Base-by-base conservation (phyloP, 2,329 filamentous ascomycete genomes). In the Neofusicoccum sp. region DNA sequence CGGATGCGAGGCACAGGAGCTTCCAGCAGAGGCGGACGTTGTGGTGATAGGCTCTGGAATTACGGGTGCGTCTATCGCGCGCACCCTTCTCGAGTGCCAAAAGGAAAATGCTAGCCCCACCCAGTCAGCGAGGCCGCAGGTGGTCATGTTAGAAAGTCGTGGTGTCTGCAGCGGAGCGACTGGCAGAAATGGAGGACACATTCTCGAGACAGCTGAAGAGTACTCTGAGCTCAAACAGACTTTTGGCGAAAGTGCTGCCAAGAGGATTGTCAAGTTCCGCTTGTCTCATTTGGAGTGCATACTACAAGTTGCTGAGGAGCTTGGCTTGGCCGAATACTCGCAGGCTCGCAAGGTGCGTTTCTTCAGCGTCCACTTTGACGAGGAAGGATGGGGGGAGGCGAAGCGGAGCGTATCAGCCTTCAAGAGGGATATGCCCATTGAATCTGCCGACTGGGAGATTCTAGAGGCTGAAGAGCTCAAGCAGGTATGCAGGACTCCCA, bases 71-170 rank as follows among this genome's bases (percentile, higher is more conserved):
- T 49, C 45, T 1, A 31, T 49, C 6, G 30, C 45, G 30, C 34
- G 45, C 30, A 49, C 14, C 4, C 14, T 49, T 4, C 31, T 49
- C 12, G 14, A 34, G n/a, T 34, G 7, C 4, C n/a, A 28, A 9
- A 34, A 49, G 45, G 14, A 34, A 33, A 7, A 12, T 16, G 45
- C 7, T 3, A 6, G 28, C 16, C 6, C 6, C 9, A 28, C 30
- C 1, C 45, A 28, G 16, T 49, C 45, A 34, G n/a, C n/a, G n/a
- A n/a, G n/a, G n/a, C n/a, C n/a, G n/a, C n/a, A 59, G 16, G 53
- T 84, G 4, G 73, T 80, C 1, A 76, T 84, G 8, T 48, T 73
- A 1, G 70, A 73, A 34, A 70, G 70, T 2, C 64, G 71, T 6
- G 63, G 66, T 2, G 54, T 70, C 11, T 65, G 66, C 40, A 67